Evolutionary conservation across 371 early-diverging fungal species (phyloP), one percentile per base, ranked within the genome.

Genomic region (Apophysomyces variabilis): DNA sequence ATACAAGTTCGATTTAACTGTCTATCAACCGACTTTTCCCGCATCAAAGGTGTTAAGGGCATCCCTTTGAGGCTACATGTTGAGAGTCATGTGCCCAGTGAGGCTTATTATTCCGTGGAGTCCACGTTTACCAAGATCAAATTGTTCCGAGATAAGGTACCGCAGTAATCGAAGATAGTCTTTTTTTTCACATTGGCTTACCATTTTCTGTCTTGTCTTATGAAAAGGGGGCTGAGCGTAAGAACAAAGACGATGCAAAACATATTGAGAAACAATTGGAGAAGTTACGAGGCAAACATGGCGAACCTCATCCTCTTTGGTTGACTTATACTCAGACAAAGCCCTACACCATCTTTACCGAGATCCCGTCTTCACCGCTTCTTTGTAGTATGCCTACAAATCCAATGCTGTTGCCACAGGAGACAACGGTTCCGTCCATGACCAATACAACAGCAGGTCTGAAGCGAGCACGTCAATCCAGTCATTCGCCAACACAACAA

Each of bases 161-260:
- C 32, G 32, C 32, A 7, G 16, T 39, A 14, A 26, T 9, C 32
- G 9, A 46, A 45, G 47, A 9, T 5, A 36, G 3, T 7, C 47
- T 32, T 35, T 38, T 65, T 62, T 46, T 45, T 32, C 8, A 57
- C 8, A 46, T 58, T 45, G 32, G 32, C 32, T 26, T 26, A 26
- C 32, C 32, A 3, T 26, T 26, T 26, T 26, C 32, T 26, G 32
- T 26, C 32, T 26, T 26, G 32, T 26, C 32, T 3, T 26, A 43
- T 38, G 21, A 18, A 39, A 67, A 84, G 84, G 87, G 87, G 7
- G 86, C 89, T 8, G 89, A 89, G 60, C 68, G 89, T 1, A 89
- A 89, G 60, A 87, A 87, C 65, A 89, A 89, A 69, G 89, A 89
- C 58, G 88, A 89, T 67, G 85, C 84, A 38, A 86, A 84, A 45